A percentile compares a stretch with the other conserved stretches of the same genome.
phyloP scores from a whole-genome alignment of 129 eudicot genomes.

The Lonicera japonica region DNA sequence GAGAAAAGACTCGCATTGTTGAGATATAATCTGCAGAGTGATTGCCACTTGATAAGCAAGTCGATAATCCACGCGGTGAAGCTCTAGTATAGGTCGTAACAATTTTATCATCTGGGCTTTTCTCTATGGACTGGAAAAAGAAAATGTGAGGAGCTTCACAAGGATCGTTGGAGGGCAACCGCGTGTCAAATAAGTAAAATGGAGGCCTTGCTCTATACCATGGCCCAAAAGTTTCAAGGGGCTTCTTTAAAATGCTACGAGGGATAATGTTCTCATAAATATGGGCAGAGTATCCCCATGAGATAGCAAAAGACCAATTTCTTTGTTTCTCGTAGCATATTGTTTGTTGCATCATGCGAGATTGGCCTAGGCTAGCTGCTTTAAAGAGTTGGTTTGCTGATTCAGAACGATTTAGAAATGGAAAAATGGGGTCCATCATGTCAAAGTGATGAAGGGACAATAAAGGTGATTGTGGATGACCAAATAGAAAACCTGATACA shows the following conservation, averaged over 20 bases:
- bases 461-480: conserved; percentile 37
- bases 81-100: conserved; percentile 25
- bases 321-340: conserved; percentile 15
- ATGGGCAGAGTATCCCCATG: conserved; percentile 34
- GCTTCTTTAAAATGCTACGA: conserved; percentile 23
- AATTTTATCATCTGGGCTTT: neutral
- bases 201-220: conserved; percentile 28
- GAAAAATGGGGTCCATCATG: conserved; percentile 28
- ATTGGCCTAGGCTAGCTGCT: conserved; percentile 29
- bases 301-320: conserved; percentile 21
- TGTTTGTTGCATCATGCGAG: conserved; percentile 41
- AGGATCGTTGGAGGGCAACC: conserved; percentile 22
- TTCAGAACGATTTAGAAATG: conserved; percentile 16
- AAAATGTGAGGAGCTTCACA: conserved; percentile 42
- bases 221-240: conserved; percentile 29
- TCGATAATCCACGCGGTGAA: conserved; percentile 11
- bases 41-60: conserved; percentile 22
- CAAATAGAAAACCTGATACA: conserved; percentile 31
- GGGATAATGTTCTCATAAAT: conserved; percentile 23
- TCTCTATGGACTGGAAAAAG: conserved; percentile 28
- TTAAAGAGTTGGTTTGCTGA: conserved; percentile 31
- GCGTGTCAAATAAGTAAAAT: conserved; percentile 26
- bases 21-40: conserved; percentile 31
- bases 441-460: conserved; percentile 43
- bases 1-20: conserved; percentile 28